Percentiles rank a stretch among this genome's conserved stretches.
Evolutionary conservation across 1,284 basidiomycete genomes (phyloP).

Genomic region (Sutorius eximius): DNA sequence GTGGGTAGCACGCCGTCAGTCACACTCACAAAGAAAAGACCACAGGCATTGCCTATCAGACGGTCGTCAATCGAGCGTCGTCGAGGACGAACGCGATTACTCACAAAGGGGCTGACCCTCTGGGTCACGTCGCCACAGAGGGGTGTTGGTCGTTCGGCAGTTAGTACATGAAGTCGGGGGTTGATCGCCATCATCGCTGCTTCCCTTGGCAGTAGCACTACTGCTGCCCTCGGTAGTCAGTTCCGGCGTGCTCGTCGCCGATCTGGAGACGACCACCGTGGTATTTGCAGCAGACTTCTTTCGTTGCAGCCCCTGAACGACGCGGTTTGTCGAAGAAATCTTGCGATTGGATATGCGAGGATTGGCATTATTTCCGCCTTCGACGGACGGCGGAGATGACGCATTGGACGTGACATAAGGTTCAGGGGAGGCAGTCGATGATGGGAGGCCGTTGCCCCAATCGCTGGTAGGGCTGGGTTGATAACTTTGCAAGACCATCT

Average conservation of each 20-base stretch:
- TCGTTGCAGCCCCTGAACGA: conserved; percentile 51
- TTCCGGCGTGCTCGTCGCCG: conserved; percentile 59
- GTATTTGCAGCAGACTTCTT: conserved; percentile 47
- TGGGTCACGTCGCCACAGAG: conserved; percentile 92
- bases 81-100: conserved; percentile 20
- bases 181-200: conserved; percentile 65
- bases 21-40: conserved; percentile 81
- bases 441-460: conserved; percentile 69
- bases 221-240: conserved; percentile 36
- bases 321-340: conserved; percentile 60
- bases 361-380: conserved; percentile 41
- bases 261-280: conserved; percentile 40
- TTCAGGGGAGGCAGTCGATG: conserved; percentile 75
- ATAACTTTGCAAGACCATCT: conserved; percentile 49
- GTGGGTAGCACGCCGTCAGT: conserved; percentile 2
- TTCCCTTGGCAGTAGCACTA: conserved; percentile 39
- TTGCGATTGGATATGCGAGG: conserved; percentile 44
- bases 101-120: conserved; percentile 92
- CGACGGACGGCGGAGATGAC: conserved; percentile 67
- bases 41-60: conserved; percentile 75
- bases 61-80: conserved; percentile 12
- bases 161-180: conserved; percentile 88
- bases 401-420: conserved; percentile 65
- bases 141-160: conserved; percentile 94
- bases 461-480: conserved; percentile 80